Evolutionary conservation across 345 rosid species (phyloP).

Genomic region (Erucastrum elatum): DNA sequence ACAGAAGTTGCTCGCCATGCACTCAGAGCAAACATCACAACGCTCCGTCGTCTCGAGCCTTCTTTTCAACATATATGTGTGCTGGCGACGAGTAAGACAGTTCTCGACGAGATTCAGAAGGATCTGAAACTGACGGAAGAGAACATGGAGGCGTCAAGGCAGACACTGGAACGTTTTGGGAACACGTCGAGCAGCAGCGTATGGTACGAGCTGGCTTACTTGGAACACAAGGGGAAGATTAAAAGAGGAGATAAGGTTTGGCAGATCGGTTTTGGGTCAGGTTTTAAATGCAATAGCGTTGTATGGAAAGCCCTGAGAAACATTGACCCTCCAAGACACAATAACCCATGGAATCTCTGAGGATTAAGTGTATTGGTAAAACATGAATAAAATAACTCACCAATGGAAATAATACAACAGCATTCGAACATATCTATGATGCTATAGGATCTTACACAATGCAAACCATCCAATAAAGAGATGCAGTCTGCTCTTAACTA

Average conservation of each 20-base stretch:
- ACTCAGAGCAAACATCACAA: slow-evolving; percentile 64
- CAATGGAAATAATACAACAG: background rate
- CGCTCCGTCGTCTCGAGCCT: slow-evolving; percentile 59
- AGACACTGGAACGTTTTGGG: slow-evolving; percentile 62
- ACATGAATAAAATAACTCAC: no score
- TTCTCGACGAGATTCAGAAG: slow-evolving; percentile 60
- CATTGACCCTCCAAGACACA: slow-evolving; percentile 40
- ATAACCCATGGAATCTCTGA: slow-evolving; percentile 48
- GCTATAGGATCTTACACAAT: no score
- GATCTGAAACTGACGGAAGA: slow-evolving; percentile 59
- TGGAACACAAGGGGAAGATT: slow-evolving; percentile 54
- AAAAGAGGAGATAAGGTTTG: slow-evolving; percentile 57
- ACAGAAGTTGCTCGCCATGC: slow-evolving; percentile 55
- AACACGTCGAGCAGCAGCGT: slow-evolving; percentile 74
- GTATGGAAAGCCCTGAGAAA: slow-evolving; percentile 62
- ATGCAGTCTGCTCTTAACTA: slow-evolving; percentile 54
- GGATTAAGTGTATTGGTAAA: slow-evolving; percentile 18
- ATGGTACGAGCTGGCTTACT: slow-evolving; percentile 73
- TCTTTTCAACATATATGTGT: slow-evolving; percentile 64
- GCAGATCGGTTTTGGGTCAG: slow-evolving; percentile 71
- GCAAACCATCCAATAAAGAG: slow-evolving; percentile 63
- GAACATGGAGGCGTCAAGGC: slow-evolving; percentile 70
- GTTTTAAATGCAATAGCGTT: slow-evolving; percentile 70
- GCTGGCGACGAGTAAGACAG: slow-evolving; percentile 51
- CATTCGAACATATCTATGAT: slow-evolving; percentile 19